Base-by-base conservation (phyloP, 192 early-diverging fungal genomes). In the Phycomyces blakesleeanus region DNA sequence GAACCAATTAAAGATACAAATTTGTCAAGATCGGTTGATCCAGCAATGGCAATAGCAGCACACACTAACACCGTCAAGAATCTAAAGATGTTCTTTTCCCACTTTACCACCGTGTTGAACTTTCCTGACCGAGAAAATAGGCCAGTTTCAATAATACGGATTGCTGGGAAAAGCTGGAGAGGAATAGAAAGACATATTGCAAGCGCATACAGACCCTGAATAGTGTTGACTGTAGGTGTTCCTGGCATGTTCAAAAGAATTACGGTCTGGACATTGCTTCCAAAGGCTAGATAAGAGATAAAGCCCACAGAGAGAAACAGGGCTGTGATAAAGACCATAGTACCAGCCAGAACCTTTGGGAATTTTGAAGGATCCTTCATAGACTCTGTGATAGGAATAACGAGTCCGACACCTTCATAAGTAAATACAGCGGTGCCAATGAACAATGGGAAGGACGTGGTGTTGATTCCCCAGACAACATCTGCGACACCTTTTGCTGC, bases 401-500 rank as follows among this genome's bases (percentile, higher is more conserved):
- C 90, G 58, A 91, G 68, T 21, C 5, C 25, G 11, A 66, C 57
- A 26, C 64, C 64, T 74, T 97, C 95, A 71, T 89, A 97, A 5
- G 92, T 88, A 73, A 92, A 97, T 51, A 95, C 89, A 21, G 93
- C 93, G 5, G 95, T 97, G 44, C 95, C 95, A 51, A 97, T 85
- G 66, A 97, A 92, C 47, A 95, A 77, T 14, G 92, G 83, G 75
- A 93, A 95, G 59, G 79, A 79, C 64, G 88, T 76, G 29, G 81
- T 71, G 80, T 94, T 97, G 68, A 96, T 82, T 62, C 79, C 79
- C 64, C 73, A 62, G 57, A 85, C 77, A 4, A 94, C 78, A 18
- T 85, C 76, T 20, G 87, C 85, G 24, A 84, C 66, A 5, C 90
- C 90, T 41, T 64, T 61, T 9, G 72, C 79, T 47, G 76, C 62